Base-by-base conservation (phyloP, 352 stramenopile species). In the Globisporangium nodosum region DNA sequence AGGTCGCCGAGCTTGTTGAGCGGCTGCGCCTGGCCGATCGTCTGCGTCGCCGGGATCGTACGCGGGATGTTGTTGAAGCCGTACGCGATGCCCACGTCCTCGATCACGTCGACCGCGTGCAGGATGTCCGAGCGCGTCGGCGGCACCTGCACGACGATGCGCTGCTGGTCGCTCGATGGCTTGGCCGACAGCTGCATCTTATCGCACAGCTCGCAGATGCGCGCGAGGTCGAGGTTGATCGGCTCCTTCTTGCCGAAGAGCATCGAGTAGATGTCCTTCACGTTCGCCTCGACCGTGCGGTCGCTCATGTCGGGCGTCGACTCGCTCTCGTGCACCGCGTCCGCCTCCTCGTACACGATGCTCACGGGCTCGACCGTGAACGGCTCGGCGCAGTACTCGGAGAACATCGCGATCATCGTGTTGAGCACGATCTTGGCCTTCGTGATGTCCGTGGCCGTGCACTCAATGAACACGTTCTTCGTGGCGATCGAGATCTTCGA, bases 391-490 rank as follows among this genome's bases (percentile, higher is more conserved):
- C 96, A 98, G 76, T 99, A 99, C 75, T 99, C 90, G 27, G 92
- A 98, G 74, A 99, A 99, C 96, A 99, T 99, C 52, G 96, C 91
- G 47, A 99, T 96, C 53, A 99, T 88, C 45, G 97, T 99, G 81
- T 99, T 98, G 33, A 99, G 84, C 46, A 99, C 97, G 63, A 99
- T 96, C 71, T 99, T 99, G 39, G 93, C 97, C 85, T 99, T 99
- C 57, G 97, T 99, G 56, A 99, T 85, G 76, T 99, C 98, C 33
- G 97, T 99, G 16, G 94, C 97, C 54, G 98, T 99, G 79, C 97
- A 99, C 74, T 99, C 98, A 59, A 99, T 99, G 64, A 99, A 98
- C 30, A 99, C 96, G 73, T 99, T 98, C 66, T 96, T 98, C 16
- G 97, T 99, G 46, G 93, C 56, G 24, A 98, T 70, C 60, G 90